These are phyloP conservation scores for Incumbomyces lentus DNA, from an alignment of 2,329 filamentous ascomycete genomes.

Conservation along the genomic window DNA sequence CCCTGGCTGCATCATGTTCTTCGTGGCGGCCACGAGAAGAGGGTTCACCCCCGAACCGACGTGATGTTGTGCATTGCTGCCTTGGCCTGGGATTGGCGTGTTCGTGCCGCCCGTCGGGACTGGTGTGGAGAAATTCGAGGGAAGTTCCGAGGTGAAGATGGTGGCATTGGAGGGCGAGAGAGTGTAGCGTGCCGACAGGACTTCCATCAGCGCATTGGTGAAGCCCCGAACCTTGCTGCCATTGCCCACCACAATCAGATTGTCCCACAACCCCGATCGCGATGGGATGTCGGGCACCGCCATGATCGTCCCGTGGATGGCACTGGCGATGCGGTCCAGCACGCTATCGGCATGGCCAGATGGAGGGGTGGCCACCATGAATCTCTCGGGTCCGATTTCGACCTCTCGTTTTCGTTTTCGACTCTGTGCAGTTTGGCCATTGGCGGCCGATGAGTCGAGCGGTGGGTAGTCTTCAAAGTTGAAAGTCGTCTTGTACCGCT, in stretches of 20 bases:
- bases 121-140: conserved; percentile 85
- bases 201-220: conserved; percentile 75
- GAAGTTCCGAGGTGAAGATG: conserved; percentile 94
- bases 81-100: conserved; percentile 50
- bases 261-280: conserved; percentile 82
- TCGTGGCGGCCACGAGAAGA: conserved; percentile 77
- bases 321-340: conserved; percentile 71
- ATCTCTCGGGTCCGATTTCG: conserved; percentile 53
- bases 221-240: conserved; percentile 65
- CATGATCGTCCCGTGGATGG: conserved; percentile 74
- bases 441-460: conserved; percentile 37
- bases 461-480: conserved; percentile 50
- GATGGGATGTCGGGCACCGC: conserved; percentile 75
- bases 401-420: conserved; percentile 43
- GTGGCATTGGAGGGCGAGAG: conserved; percentile 87
- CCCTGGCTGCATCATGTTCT: conserved; percentile 29
- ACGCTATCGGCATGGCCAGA: conserved; percentile 46
- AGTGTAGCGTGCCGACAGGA: conserved; percentile 69
- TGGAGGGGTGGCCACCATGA: conserved; percentile 43
- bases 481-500: conserved; percentile 49
- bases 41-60: conserved; percentile 65
- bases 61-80: conserved; percentile 43
- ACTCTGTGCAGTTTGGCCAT: conserved; percentile 37
- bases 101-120: conserved; percentile 85
- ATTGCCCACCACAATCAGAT: conserved; percentile 82